Percentiles rank a stretch among this genome's conserved stretches.
Evolutionary conservation across 1,139 yeast species (phyloP).

Genomic region (Yamadazyma spencermartinsiae): DNA sequence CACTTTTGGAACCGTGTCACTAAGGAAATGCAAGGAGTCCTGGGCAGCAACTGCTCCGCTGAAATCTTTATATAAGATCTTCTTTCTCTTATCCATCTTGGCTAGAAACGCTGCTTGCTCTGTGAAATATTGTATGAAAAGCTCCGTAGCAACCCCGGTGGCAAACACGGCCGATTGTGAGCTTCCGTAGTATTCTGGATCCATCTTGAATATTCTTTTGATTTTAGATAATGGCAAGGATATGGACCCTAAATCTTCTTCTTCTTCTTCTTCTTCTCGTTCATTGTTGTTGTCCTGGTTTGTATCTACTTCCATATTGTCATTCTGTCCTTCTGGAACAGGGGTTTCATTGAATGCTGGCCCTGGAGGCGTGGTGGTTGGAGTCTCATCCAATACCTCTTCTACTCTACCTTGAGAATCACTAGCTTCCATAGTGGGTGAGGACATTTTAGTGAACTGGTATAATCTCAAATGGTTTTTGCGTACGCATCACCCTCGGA

Average conservation of each 20-base stretch:
- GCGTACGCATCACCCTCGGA: constrained; percentile 12
- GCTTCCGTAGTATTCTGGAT: constrained; percentile 76
- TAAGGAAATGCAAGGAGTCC: constrained; percentile 68
- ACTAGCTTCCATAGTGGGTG: constrained; percentile 9
- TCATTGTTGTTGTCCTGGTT: constrained; percentile 11
- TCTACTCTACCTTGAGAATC: constrained; percentile 4
- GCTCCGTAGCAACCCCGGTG: constrained; percentile 83
- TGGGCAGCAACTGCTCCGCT: constrained; percentile 67
- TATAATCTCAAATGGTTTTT: not conserved
- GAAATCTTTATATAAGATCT: constrained; percentile 71
- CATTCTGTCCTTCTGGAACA: constrained; percentile 10
- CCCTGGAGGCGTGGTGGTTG: constrained; percentile 20
- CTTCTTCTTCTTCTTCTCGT: constrained; percentile 19
- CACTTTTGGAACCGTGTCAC: constrained; percentile 68
- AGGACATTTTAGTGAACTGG: constrained; percentile 10
- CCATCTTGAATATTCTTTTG: constrained; percentile 80
- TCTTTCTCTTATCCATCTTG: constrained; percentile 68
- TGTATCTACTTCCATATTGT: constrained; percentile 18
- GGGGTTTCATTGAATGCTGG: constrained; percentile 11
- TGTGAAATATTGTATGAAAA: constrained; percentile 75
- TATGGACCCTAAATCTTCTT: constrained; percentile 21
- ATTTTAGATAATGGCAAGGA: constrained; percentile 76
- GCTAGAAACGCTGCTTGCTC: constrained; percentile 78
- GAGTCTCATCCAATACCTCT: constrained; percentile 12
- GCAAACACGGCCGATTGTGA: constrained; percentile 81